Evolutionary conservation across 257 asterid species (phyloP), one percentile per base, ranked within the genome.

Genomic region (Solanum pimpinellifolium): DNA sequence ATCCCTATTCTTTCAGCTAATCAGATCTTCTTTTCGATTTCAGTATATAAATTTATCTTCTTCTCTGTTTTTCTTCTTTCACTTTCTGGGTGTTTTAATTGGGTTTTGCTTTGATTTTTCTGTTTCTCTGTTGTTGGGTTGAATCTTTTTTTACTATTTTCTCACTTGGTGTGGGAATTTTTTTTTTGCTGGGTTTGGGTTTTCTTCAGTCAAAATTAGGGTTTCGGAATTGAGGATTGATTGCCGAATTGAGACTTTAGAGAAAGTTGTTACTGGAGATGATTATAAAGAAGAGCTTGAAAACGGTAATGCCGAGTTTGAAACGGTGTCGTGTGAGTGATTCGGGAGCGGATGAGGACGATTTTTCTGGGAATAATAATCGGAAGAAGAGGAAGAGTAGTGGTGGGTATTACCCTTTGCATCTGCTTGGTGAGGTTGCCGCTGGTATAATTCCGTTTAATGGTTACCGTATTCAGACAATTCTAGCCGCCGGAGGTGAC

Each of bases 281-380:
- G 99, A 97, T 97, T 81, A 96, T 97, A 21, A 95, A 95, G 95
- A 94, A 90, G 91, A 95, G 92, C 91, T 91, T 95, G 93, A 96
- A 97, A 95, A 90, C 96, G 87, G 99, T 94, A 96, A 95, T 97
- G 99, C 98, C 99, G 95, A 92, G 86, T 90, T 86, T 94, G 92
- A 96, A 96, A 91, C 94, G 99, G 72, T 92, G 96, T 90, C 93
- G 99, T 21, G 89, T 69, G 83, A 90, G 88, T 75, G 98, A 90
- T 69, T 92, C 94, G 86, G 93, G 86, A 42, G 96, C 90, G 10
- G 97, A 91, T 42, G 99, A 93, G 89, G 96, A 96, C 47, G 94
- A 90, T 35, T 89, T 92, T 8, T 87, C 91, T 68, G 90, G 88
- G 27, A 93, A 89, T 35, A 93, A 91, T 86, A 92, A 91, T 86